phyloP scores from a whole-genome alignment of 306 rosid genomes.

The Cicer judaicum region DNA sequence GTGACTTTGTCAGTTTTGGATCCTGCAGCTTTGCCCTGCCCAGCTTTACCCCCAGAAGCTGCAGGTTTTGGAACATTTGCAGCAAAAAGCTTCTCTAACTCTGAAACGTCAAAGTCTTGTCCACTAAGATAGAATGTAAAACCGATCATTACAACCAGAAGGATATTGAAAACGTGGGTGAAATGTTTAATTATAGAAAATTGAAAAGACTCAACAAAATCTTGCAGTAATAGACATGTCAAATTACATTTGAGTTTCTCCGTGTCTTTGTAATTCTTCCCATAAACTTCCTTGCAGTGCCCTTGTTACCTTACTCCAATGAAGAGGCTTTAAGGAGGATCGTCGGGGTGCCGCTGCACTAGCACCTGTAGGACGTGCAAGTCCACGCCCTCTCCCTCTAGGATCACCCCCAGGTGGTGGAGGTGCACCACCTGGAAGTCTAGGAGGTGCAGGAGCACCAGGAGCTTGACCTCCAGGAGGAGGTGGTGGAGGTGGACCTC shows the following conservation, averaged over 20 bases:
- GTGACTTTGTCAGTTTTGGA: slow-evolving; percentile 81
- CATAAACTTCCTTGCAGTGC: slow-evolving; percentile 93
- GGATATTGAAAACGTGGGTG: slow-evolving; percentile 32
- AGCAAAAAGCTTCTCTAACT: slow-evolving; percentile 85
- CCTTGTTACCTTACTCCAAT: slow-evolving; percentile 93
- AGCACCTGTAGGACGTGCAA: slow-evolving; percentile 63
- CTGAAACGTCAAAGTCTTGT: slow-evolving; percentile 88
- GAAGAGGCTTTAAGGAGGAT: slow-evolving; percentile 82
- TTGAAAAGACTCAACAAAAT: slow-evolving; percentile 29
- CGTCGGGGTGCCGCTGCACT: slow-evolving; percentile 61
- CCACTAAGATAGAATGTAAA: slow-evolving; percentile 62
- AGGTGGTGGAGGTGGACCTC: slow-evolving; percentile 56
- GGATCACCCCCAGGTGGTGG: slow-evolving; percentile 62
- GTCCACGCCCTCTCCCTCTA: slow-evolving; percentile 90
- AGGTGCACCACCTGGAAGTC: slow-evolving; percentile 65
- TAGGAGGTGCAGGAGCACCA: slow-evolving; percentile 65
- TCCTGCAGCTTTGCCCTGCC: slow-evolving; percentile 67
- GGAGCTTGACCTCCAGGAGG: slow-evolving; percentile 48
- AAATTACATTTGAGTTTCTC: slow-evolving; percentile 78
- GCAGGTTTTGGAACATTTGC: slow-evolving; percentile 82
- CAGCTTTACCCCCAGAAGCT: slow-evolving; percentile 72
- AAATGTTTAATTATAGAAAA: slow-evolving; percentile 4
- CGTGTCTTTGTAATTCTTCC: slow-evolving; percentile 88
- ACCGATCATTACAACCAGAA: slow-evolving; percentile 41
- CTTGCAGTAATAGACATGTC: slow-evolving; percentile 35